phyloP scores from a whole-genome alignment of 176 grass and related monocot species.

The Triticum timopheevii region DNA sequence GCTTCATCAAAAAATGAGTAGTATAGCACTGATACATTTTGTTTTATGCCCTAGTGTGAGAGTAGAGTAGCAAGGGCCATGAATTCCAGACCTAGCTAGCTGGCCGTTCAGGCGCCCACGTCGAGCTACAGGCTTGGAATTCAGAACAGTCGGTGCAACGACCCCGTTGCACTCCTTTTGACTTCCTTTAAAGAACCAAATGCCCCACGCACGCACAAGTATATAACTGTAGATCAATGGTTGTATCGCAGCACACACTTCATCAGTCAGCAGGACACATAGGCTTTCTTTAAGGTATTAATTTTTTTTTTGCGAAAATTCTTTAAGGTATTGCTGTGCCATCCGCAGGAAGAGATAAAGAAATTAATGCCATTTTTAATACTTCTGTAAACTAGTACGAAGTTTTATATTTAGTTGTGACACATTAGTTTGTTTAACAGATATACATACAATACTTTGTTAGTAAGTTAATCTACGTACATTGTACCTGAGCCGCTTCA shows the following conservation, averaged over 20 bases:
- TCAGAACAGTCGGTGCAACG: constrained; percentile 30
- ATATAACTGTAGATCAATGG: not conserved
- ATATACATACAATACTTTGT: too few species aligned
- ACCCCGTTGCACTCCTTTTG: constrained; percentile 1
- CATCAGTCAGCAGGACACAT: not conserved
- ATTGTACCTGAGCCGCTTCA: not conserved
- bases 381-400: not conserved
- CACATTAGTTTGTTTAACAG: too few species aligned
- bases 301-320: too few species aligned
- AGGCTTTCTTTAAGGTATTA: not conserved
- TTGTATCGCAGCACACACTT: not conserved
- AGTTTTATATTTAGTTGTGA: too few species aligned
- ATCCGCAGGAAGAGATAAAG: not conserved
- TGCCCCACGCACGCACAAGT: constrained; percentile 3
- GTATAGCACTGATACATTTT: not conserved
- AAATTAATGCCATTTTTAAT: not conserved
- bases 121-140: constrained; percentile 20
- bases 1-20: not conserved
- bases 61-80: not conserved
- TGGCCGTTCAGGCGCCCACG: constrained; percentile 25
- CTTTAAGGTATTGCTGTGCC: not conserved
- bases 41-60: not conserved
- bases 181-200: constrained; percentile 10
- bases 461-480: not conserved
- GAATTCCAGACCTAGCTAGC: not conserved